Evolutionary conservation across 306 rosid genomes (phyloP).

Genomic region (Ammopiptanthus mongolicus): DNA sequence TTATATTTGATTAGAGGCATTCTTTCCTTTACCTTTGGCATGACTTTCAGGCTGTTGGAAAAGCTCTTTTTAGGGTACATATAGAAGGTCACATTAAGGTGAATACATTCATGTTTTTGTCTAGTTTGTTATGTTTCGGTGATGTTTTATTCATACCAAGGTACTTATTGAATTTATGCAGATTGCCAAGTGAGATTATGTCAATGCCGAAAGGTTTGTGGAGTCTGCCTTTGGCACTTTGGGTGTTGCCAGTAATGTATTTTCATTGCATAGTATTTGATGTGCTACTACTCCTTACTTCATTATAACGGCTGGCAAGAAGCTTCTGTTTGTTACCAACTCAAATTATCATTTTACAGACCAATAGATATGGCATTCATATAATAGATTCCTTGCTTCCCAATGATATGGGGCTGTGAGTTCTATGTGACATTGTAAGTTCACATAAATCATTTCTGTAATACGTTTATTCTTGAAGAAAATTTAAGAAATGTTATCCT

Average conservation of each 20-base stretch:
- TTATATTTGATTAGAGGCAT: no score
- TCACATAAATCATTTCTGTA: no score
- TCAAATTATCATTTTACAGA: neutral
- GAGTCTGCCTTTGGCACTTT: slow-evolving; percentile 61
- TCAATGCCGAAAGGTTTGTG: slow-evolving; percentile 70
- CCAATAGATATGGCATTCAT: no score
- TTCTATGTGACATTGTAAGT: no score
- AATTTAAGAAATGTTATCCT: no score
- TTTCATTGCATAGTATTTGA: neutral
- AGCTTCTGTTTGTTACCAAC: slow-evolving; percentile 57
- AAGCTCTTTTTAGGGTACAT: slow-evolving; percentile 71
- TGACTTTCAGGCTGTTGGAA: slow-evolving; percentile 68
- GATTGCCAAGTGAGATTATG: slow-evolving; percentile 33
- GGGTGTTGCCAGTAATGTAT: slow-evolving; percentile 25
- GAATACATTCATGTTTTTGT: neutral
- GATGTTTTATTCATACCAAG: neutral
- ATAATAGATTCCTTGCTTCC: no score
- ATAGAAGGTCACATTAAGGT: slow-evolving; percentile 77
- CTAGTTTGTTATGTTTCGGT: neutral
- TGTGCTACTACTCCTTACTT: slow-evolving; percentile 7
- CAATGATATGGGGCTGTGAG: no score
- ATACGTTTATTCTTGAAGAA: no score
- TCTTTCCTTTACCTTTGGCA: slow-evolving; percentile 21
- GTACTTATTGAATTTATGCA: neutral
- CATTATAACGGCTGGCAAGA: slow-evolving; percentile 58